A percentile compares a stretch with the other conserved stretches of the same genome.
These are phyloP conservation scores for Pseudopyricularia cyperi DNA, from an alignment of 2,329 filamentous ascomycete species.

Conservation along the genomic window DNA sequence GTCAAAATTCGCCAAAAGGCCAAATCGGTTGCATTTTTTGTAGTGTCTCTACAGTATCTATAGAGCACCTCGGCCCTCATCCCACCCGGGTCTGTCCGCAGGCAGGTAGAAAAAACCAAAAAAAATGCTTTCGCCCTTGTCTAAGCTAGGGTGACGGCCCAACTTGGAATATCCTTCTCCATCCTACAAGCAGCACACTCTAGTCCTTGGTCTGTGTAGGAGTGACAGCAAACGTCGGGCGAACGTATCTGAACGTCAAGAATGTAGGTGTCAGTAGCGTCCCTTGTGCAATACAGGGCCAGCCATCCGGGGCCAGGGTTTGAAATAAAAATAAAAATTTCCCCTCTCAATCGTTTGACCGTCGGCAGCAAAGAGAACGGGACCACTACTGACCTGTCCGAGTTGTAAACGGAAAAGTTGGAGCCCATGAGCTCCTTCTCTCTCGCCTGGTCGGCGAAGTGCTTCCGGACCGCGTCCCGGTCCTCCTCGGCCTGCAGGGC, in stretches of 20 bases:
- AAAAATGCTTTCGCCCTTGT: not conserved
- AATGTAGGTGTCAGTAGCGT: not conserved
- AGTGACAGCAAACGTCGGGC: conserved; percentile 65
- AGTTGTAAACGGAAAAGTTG: conserved; percentile 70
- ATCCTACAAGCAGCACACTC: not conserved
- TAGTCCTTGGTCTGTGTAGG: conserved; percentile 27
- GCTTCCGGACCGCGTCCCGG: conserved; percentile 79
- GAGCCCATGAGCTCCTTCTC: conserved; percentile 85
- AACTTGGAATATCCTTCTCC: not conserved
- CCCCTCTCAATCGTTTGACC: too few species aligned
- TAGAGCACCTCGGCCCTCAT: too few species aligned
- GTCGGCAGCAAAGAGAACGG: not conserved
- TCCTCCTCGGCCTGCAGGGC: conserved; percentile 94
- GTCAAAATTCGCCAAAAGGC: too few species aligned
- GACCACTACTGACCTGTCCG: conserved; percentile 58
- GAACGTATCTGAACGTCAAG: conserved; percentile 49
- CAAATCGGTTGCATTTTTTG: too few species aligned
- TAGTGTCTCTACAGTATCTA: too few species aligned
- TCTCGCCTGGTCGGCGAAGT: conserved; percentile 73
- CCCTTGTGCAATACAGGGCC: not conserved
- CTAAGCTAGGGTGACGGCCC: not conserved
- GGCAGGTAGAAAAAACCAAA: too few species aligned
- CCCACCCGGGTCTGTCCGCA: too few species aligned
- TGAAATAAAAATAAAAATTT: too few species aligned
- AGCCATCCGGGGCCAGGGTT: too few species aligned